phyloP scores from a whole-genome alignment of 176 grass and related monocot species.

The Musa beccarii region DNA sequence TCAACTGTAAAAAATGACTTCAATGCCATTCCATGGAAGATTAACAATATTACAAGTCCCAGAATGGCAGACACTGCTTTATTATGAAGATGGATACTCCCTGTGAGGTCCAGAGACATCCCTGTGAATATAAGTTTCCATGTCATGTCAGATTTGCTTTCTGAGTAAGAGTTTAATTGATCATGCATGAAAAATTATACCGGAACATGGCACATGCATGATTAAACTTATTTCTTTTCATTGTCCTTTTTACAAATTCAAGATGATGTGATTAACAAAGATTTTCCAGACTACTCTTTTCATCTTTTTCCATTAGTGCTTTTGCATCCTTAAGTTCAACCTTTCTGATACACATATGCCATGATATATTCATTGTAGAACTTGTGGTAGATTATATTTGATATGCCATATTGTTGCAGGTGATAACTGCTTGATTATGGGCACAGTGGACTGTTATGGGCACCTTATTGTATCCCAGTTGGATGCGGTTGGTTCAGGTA shows the following conservation, averaged over 20 bases:
- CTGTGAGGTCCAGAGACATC: no score
- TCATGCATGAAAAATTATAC: no score
- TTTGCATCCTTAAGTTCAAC: background rate
- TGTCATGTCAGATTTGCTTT: no score
- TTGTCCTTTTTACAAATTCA: background rate
- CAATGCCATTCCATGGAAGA: no score
- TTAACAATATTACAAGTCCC: no score
- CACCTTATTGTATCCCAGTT: constrained; percentile 81
- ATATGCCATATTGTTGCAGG: constrained; percentile 29
- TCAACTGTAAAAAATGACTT: no score
- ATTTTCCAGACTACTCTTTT: background rate
- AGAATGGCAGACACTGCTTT: no score
- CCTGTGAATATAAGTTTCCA: no score
- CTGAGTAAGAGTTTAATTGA: no score
- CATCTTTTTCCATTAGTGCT: background rate
- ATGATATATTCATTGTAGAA: background rate
- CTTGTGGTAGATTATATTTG: background rate
- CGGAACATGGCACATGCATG: no score
- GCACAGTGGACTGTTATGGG: constrained; percentile 68
- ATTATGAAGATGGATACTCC: no score
- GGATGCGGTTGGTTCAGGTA: constrained; percentile 58
- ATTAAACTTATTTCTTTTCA: background rate
- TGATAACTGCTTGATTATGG: constrained; percentile 76
- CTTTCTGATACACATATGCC: no score
- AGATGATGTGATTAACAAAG: background rate